phyloP scores from a whole-genome alignment of 345 rosid genomes.

The Salix viminalis region DNA sequence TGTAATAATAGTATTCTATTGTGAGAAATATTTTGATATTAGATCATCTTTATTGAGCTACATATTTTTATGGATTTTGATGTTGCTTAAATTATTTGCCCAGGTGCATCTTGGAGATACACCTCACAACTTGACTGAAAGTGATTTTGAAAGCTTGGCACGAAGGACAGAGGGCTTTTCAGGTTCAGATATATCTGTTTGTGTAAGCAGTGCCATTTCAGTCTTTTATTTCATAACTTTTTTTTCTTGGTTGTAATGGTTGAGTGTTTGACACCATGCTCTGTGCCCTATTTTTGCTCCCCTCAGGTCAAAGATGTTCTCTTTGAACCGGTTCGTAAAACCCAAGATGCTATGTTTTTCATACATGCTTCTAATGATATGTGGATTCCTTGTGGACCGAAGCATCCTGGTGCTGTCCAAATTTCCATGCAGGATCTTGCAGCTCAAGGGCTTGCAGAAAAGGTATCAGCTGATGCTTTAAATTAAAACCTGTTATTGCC shows the following conservation, averaged over 20 bases:
- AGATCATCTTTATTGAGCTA: not conserved
- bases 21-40: not conserved
- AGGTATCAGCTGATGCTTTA: conserved; percentile 37
- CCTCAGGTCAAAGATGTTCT: conserved; percentile 87
- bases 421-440: conserved; percentile 84
- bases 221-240: not conserved
- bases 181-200: conserved; percentile 90
- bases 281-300: not conserved
- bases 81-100: conserved; percentile 11
- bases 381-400: conserved; percentile 92
- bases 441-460: conserved; percentile 56
- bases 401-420: conserved; percentile 69
- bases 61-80: conserved; percentile 1
- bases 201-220: conserved; percentile 48
- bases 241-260: not conserved
- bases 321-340: conserved; percentile 91
- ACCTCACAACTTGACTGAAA: conserved; percentile 78
- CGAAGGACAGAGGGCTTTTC: conserved; percentile 83
- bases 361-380: conserved; percentile 48
- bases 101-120: conserved; percentile 97
- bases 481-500: not conserved
- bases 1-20: not conserved
- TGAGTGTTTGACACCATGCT: not conserved
- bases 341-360: conserved; percentile 87
- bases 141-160: conserved; percentile 81